Base-by-base conservation (phyloP, 371 early-diverging fungal genomes). In the Apophysomyces sp. region DNA sequence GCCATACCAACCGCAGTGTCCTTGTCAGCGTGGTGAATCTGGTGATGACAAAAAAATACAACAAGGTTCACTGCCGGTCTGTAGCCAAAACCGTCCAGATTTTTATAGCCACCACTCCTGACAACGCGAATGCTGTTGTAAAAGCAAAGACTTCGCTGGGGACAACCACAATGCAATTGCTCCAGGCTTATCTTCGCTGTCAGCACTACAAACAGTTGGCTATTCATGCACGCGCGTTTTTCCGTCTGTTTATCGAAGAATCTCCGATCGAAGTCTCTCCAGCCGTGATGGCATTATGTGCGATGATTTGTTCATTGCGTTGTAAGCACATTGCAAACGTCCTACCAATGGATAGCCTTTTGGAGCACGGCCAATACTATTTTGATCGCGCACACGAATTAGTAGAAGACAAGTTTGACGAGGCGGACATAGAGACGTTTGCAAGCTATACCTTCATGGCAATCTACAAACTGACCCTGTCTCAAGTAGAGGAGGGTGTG, bases 281-380 rank as follows among this genome's bases (percentile, higher is more conserved):
- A 31, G 73, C 65, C 2, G 69, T 71, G 12, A 59, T 73, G 61
- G 68, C 77, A 0, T 18, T 74, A 2, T 80, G 80, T 28, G 68
- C 71, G 9, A 24, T 52, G 9, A 62, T 69, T 9, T 67, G 67
- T 18, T 62, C 67, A 15, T 34, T 52, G 7, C 57, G 60, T 6
- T 80, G 80, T 21, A 65, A 64, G n/a, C 80, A 80, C 40, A 26
- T 67, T 0, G 0, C 11, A 0, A 5, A 11, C 0, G 40, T 69
- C 2, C 7, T 77, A 8, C 68, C 75, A 7, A 9, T 29, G 2
- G 57, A 68, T 0, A 61, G 58, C 7, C 39, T 53, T n/a, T 26
- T 37, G 9, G 52, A 58, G 28, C 32, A 55, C 7, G 62, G 41
- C 13, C 54, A 55, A 29, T 30, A 37, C 26, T 61, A 55, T 27